A percentile compares a stretch with the other conserved stretches of the same genome.
These are phyloP conservation scores for Linnemannia exigua DNA, from an alignment of 192 early-diverging fungal species.

Conservation along the genomic window DNA sequence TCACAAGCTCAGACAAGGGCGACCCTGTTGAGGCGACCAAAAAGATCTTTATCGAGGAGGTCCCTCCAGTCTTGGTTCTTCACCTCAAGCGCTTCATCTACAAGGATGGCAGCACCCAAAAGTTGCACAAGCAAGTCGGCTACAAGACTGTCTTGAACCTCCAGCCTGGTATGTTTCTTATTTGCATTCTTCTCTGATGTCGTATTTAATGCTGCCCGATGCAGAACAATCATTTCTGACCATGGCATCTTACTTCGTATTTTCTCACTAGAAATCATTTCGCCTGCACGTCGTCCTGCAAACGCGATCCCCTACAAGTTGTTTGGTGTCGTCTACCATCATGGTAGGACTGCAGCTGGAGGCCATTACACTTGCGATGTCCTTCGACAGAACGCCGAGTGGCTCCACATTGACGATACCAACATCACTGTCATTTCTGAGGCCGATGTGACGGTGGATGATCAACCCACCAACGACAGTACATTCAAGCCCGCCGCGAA, in stretches of 20 bases:
- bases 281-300: conserved; percentile 65
- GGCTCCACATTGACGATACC: conserved; percentile 96
- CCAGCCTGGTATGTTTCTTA: conserved; percentile 62
- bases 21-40: conserved; percentile 78
- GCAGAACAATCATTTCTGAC: background rate
- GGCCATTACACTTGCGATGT: conserved; percentile 99
- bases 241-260: background rate
- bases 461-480: conserved; percentile 5
- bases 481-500: conserved; percentile 10
- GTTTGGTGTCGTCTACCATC: conserved; percentile 96
- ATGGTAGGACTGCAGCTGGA: conserved; percentile 86
- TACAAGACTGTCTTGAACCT: conserved; percentile 79
- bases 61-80: conserved; percentile 93
- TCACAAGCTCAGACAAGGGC: conserved; percentile 64
- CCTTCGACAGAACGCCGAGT: conserved; percentile 74
- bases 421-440: conserved; percentile 72
- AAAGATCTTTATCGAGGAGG: conserved; percentile 81
- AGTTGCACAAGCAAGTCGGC: conserved; percentile 87
- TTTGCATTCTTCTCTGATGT: background rate
- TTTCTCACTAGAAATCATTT: conserved; percentile 65
- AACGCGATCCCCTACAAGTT: conserved; percentile 75
- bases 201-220: conserved; percentile 23
- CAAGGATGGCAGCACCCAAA: conserved; percentile 82
- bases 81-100: conserved; percentile 97
- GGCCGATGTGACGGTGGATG: conserved; percentile 69